Conservation (phyloP, 768 basidiomycete genomes). For the Daedaleopsis sinensis region DNA sequence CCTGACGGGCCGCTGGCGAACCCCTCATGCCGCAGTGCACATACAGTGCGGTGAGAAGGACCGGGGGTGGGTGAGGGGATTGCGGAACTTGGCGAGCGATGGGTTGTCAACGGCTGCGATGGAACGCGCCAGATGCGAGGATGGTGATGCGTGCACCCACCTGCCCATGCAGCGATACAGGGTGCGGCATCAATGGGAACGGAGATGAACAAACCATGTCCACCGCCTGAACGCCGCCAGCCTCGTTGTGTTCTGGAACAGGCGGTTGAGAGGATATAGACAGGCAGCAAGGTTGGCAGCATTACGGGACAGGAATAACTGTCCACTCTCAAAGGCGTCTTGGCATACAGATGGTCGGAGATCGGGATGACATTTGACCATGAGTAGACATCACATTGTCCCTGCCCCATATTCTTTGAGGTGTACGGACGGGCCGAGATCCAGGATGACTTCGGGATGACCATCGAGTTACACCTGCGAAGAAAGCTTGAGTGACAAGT, state of each 20-base stretch:
- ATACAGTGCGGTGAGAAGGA: background rate
- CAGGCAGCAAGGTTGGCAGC: background rate
- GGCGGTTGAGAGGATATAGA: conserved; percentile 6
- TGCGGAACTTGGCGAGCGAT: background rate
- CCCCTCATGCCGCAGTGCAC: background rate
- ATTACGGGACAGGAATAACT: background rate
- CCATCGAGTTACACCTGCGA: conserved; percentile 11
- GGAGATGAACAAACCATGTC: conserved; percentile 9
- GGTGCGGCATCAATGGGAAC: background rate
- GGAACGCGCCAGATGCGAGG: background rate
- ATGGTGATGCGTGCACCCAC: background rate
- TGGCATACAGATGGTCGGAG: too few species aligned
- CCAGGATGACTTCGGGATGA: background rate
- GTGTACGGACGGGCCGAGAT: too few species aligned
- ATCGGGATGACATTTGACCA: too few species aligned
- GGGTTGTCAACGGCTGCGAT: background rate
- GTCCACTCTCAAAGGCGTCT: too few species aligned
- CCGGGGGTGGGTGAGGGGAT: too few species aligned
- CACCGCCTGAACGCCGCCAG: conserved; percentile 4
- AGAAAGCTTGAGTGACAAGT: background rate
- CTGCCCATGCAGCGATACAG: background rate
- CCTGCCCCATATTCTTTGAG: background rate
- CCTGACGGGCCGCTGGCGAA: background rate
- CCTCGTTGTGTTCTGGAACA: conserved; percentile 10
- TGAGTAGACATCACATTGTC: background rate